Percentiles rank a stretch among this genome's conserved stretches.
phyloP scores from a whole-genome alignment of 306 rosid genomes.

The Inga laurina region DNA sequence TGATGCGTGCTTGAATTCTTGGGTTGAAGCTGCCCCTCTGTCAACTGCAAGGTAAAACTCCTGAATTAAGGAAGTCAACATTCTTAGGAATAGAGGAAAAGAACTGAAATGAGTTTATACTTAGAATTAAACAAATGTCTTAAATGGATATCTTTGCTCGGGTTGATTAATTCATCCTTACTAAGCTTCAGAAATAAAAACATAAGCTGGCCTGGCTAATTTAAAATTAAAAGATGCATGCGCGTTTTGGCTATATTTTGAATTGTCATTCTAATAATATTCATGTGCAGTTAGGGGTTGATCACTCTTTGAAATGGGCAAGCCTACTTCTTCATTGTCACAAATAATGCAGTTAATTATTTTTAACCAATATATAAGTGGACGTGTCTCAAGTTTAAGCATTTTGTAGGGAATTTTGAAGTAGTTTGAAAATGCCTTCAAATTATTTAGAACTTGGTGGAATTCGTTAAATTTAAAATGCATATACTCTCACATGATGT shows the following conservation, averaged over 20 bases:
- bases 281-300: neutral
- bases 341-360: neutral
- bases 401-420: neutral
- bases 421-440: neutral
- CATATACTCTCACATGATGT: neutral
- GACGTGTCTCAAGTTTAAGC: neutral
- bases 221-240: neutral
- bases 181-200: neutral
- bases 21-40: constrained; percentile 68
- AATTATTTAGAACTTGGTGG: neutral
- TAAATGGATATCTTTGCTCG: too few species aligned
- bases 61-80: constrained; percentile 12
- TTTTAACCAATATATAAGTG: neutral
- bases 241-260: neutral
- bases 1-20: constrained; percentile 57
- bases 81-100: constrained; percentile 1
- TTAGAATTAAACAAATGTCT: neutral
- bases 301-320: neutral
- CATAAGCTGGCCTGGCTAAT: neutral
- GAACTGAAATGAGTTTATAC: neutral
- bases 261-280: neutral
- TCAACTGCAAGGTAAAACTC: constrained; percentile 75
- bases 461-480: neutral
- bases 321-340: neutral
- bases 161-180: neutral